phyloP scores from a whole-genome alignment of 2,329 filamentous ascomycete species.

The Tolypocladium cylindrosporum region DNA sequence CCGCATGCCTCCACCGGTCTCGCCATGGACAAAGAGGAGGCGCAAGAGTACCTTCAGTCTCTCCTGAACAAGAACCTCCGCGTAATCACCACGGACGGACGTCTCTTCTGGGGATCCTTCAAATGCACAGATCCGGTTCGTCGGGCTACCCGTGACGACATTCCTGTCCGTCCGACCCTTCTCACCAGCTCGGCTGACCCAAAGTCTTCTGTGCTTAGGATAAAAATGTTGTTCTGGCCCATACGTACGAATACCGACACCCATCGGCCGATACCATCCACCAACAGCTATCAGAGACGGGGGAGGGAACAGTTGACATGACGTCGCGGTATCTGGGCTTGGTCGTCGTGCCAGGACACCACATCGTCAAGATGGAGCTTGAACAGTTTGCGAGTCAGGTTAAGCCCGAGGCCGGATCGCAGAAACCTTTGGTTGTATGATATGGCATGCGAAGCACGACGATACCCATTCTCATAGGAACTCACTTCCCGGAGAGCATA shows the following conservation, averaged over 20 bases:
- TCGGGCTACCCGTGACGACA: constrained; percentile 9
- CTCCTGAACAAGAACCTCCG: constrained; percentile 73
- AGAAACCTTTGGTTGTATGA: not conserved
- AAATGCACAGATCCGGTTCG: constrained; percentile 89
- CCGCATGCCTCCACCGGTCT: not conserved
- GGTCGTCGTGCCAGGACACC: constrained; percentile 77
- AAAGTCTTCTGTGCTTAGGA: constrained; percentile 44
- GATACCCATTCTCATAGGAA: not conserved
- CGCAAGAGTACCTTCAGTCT: constrained; percentile 46
- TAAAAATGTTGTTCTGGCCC: constrained; percentile 74
- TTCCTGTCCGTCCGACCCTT: not conserved
- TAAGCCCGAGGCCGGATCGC: constrained; percentile 7
- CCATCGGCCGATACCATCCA: constrained; percentile 44
- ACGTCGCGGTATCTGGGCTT: constrained; percentile 79
- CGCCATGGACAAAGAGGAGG: constrained; percentile 40
- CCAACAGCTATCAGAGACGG: constrained; percentile 20
- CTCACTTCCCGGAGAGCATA: not conserved
- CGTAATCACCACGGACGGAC: constrained; percentile 69
- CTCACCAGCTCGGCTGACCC: not conserved
- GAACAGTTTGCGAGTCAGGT: constrained; percentile 61
- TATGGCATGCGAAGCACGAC: not conserved
- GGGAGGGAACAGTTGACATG: constrained; percentile 52
- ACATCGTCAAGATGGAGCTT: constrained; percentile 81
- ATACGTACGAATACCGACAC: constrained; percentile 81
- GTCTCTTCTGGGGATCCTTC: constrained; percentile 82